A percentile compares a stretch with the other conserved stretches of the same genome.
Evolutionary conservation across 495 filamentous ascomycete genomes (phyloP).

Genomic region (Talaromyces proteolyticus): DNA sequence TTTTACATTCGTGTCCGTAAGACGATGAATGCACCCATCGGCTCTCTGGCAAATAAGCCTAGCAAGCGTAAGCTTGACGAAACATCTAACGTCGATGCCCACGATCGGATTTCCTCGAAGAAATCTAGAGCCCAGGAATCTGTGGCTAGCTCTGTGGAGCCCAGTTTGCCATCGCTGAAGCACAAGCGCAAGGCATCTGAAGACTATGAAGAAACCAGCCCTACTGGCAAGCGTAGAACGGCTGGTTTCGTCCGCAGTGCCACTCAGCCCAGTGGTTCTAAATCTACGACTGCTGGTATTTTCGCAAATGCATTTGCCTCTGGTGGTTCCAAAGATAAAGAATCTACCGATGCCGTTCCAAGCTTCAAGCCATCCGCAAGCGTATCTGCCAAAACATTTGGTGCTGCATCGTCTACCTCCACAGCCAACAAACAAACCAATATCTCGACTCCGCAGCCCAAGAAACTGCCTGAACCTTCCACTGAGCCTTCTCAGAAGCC

Average conservation of each 20-base stretch:
- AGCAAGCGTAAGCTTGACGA: constrained; percentile 6
- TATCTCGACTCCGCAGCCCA: neutral
- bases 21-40: constrained; percentile 25
- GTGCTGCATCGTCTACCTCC: constrained; percentile 12
- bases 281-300: constrained; percentile 28
- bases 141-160: neutral
- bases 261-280: constrained; percentile 3
- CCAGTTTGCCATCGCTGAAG: neutral
- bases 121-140: constrained; percentile 9
- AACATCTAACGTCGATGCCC: neutral
- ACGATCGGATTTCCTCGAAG: constrained; percentile 8
- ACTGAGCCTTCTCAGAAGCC: too few species aligned
- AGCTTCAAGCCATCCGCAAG: constrained; percentile 13
- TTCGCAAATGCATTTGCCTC: constrained; percentile 38
- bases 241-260: neutral
- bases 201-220: constrained; percentile 6
- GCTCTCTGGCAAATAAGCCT: neutral
- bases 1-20: constrained; percentile 30
- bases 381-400: constrained; percentile 9
- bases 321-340: neutral
- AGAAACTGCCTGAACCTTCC: too few species aligned
- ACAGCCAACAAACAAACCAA: constrained; percentile 14
- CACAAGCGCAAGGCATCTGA: constrained; percentile 3
- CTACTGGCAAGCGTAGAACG: constrained; percentile 12
- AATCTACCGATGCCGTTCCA: constrained; percentile 1